A percentile compares a stretch with the other conserved stretches of the same genome.
Conservation (phyloP, 257 asterid genomes). For the Penstemon eatonii region DNA sequence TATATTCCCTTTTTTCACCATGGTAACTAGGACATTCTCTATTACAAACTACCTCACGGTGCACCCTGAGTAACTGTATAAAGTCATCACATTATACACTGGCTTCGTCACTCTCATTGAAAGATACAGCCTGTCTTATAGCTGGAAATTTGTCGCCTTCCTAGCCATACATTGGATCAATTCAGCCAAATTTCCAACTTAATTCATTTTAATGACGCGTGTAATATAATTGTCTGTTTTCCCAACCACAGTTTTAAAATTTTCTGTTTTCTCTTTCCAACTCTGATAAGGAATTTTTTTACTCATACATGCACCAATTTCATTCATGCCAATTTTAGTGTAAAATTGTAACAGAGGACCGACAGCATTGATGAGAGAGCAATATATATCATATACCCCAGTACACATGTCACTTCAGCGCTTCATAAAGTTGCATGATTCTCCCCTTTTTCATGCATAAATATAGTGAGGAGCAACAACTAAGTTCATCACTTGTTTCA, state of each 20-base stretch:
- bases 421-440: conserved; percentile 42
- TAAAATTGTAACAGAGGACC: conserved; percentile 39
- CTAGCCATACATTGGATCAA: conserved; percentile 32
- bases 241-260: conserved; percentile 23
- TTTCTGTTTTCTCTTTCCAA: conserved; percentile 27
- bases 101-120: conserved; percentile 28
- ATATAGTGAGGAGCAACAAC: conserved; percentile 26
- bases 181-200: conserved; percentile 27
- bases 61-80: conserved; percentile 17
- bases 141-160: conserved; percentile 59
- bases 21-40: conserved; percentile 5
- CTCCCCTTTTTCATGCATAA: conserved; percentile 34
- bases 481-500: conserved; percentile 20
- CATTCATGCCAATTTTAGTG: conserved; percentile 39
- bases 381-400: conserved; percentile 39
- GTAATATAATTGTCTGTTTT: conserved; percentile 30
- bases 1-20: conserved; percentile 11
- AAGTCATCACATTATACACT: conserved; percentile 14
- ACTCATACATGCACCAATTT: conserved; percentile 41
- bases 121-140: conserved; percentile 49
- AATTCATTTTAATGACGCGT: conserved; percentile 29
- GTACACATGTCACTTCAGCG: conserved; percentile 49
- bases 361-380: conserved; percentile 37
- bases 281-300: conserved; percentile 24
- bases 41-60: conserved; percentile 11